phyloP scores from a whole-genome alignment of 768 basidiomycete genomes.

The Boletus rex-veris region DNA sequence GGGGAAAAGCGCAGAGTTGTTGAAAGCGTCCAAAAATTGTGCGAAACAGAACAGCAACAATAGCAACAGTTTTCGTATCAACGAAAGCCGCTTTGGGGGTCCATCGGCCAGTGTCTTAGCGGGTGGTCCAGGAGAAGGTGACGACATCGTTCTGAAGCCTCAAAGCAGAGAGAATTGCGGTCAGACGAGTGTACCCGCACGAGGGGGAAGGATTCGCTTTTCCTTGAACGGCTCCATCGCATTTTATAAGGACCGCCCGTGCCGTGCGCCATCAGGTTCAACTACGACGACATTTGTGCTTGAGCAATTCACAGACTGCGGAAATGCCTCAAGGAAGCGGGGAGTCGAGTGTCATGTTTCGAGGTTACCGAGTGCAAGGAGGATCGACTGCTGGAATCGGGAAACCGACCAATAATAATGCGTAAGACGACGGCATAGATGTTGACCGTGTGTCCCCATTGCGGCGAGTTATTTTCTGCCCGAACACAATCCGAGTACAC shows the following conservation, averaged over 20 bases:
- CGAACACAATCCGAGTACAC: too few relatives aligned
- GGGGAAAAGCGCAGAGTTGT: conserved; percentile 39
- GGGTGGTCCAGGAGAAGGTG: background rate
- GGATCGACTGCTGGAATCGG: background rate
- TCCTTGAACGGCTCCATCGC: background rate
- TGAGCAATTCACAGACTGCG: background rate
- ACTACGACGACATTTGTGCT: background rate
- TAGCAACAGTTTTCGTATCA: conserved; percentile 27
- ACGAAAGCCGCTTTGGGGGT: conserved; percentile 15
- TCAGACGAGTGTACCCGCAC: background rate
- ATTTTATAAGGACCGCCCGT: too few relatives aligned
- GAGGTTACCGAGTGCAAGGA: background rate
- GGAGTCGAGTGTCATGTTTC: background rate
- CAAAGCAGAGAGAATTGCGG: background rate
- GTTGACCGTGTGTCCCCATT: too few relatives aligned
- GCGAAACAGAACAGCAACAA: conserved; percentile 40
- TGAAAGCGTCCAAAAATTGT: conserved; percentile 44
- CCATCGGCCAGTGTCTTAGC: conserved; percentile 1
- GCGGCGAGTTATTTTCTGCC: background rate
- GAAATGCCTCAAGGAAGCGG: too few relatives aligned
- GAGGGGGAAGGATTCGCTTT: background rate
- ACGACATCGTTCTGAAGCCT: conserved; percentile 6
- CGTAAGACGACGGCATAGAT: background rate
- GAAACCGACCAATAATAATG: background rate
- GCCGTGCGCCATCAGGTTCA: too few relatives aligned